These are phyloP conservation scores for Suillus subalutaceus DNA, from an alignment of 768 basidiomycete genomes.

Conservation along the genomic window DNA sequence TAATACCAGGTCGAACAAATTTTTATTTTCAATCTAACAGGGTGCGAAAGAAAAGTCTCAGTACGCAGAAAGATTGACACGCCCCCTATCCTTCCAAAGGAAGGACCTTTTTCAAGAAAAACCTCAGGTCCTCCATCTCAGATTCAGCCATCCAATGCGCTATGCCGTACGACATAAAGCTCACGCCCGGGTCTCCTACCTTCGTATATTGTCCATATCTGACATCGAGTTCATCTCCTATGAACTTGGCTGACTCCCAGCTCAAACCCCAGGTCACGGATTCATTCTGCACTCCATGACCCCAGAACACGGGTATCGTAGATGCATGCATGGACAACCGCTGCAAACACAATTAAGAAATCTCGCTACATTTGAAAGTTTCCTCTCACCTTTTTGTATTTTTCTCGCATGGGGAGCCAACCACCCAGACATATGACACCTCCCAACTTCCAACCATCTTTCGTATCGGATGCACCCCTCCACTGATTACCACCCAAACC, in stretches of 20 bases:
- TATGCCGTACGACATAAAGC: constrained; percentile 68
- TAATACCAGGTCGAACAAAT: background rate
- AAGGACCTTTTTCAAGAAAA: constrained; percentile 65
- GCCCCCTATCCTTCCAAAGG: constrained; percentile 29
- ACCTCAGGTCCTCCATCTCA: constrained; percentile 68
- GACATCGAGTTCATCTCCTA: constrained; percentile 55
- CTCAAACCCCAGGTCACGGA: constrained; percentile 62
- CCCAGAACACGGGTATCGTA: constrained; percentile 78
- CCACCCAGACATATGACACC: constrained; percentile 72
- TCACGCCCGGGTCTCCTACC: constrained; percentile 45
- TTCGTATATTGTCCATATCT: constrained; percentile 8
- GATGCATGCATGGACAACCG: constrained; percentile 62
- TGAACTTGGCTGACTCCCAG: constrained; percentile 53
- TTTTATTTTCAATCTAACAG: background rate
- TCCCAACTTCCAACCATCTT: constrained; percentile 55
- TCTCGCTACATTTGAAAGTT: background rate
- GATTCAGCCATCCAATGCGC: constrained; percentile 60
- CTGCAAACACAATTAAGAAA: constrained; percentile 35
- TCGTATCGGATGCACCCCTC: constrained; percentile 18
- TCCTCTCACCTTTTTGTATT: constrained; percentile 59
- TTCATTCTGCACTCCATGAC: constrained; percentile 73
- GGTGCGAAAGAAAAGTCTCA: background rate
- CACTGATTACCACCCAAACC: constrained; percentile 52
- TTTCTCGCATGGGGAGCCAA: constrained; percentile 68
- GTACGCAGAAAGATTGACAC: background rate